These are phyloP conservation scores for Castanopsis chinensis DNA, from an alignment of 306 rosid species.

Conservation along the genomic window DNA sequence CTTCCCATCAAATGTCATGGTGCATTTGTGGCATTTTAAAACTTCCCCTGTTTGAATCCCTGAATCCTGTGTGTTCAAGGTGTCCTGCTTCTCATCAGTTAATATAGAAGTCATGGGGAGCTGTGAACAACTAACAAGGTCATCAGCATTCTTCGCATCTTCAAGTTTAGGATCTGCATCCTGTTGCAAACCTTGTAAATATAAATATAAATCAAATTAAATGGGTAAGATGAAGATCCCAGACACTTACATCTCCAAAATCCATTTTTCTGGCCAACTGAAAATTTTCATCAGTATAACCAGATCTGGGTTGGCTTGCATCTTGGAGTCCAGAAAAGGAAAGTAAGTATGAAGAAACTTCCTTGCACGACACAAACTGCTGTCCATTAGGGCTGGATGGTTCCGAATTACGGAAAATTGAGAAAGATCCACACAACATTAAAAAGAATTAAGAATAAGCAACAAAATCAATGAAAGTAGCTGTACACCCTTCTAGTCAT, in stretches of 20 bases:
- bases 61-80: slow-evolving; percentile 7
- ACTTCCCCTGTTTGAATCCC: slow-evolving; percentile 3
- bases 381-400: slow-evolving; percentile 76
- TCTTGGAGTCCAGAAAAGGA: slow-evolving; percentile 41
- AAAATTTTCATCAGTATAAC: slow-evolving; percentile 35
- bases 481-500: background rate
- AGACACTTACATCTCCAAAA: slow-evolving; percentile 51
- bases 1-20: slow-evolving; percentile 6
- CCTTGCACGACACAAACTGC: slow-evolving; percentile 72
- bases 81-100: slow-evolving; percentile 34
- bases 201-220: slow-evolving; percentile 16
- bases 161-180: slow-evolving; percentile 31
- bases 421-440: slow-evolving; percentile 30
- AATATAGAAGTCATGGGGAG: slow-evolving; percentile 17
- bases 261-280: slow-evolving; percentile 33
- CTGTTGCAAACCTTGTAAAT: slow-evolving; percentile 30
- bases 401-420: slow-evolving; percentile 37
- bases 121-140: slow-evolving; percentile 28
- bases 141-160: slow-evolving; percentile 33
- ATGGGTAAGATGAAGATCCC: background rate
- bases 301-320: slow-evolving; percentile 26
- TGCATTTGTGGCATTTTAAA: slow-evolving; percentile 8
- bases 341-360: slow-evolving; percentile 56
- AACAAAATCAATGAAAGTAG: slow-evolving; percentile 13
- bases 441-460: slow-evolving; percentile 16